Conservation (phyloP, 805 yeast genomes). For the Candida patagonica region DNA sequence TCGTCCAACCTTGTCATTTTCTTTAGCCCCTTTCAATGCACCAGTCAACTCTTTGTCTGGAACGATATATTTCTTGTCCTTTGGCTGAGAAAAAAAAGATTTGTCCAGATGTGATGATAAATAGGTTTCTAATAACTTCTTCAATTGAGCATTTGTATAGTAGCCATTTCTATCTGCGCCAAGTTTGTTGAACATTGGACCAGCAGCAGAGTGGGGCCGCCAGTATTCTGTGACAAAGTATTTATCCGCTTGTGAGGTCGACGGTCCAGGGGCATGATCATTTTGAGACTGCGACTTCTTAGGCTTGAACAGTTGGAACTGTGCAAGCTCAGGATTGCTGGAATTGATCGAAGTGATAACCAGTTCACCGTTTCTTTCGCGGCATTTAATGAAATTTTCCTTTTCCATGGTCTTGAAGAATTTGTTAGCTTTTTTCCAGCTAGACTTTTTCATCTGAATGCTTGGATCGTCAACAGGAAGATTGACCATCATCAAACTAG, state of each 20-base stretch:
- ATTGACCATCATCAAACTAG: conserved; percentile 58
- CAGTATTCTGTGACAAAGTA: conserved; percentile 21
- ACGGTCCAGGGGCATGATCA: background rate
- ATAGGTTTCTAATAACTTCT: conserved; percentile 44
- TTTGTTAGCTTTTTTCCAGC: conserved; percentile 85
- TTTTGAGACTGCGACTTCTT: conserved; percentile 17
- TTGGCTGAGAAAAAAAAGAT: conserved; percentile 45
- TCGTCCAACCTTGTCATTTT: conserved; percentile 21
- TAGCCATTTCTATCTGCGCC: conserved; percentile 19
- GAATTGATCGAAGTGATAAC: conserved; percentile 44
- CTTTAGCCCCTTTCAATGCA: conserved; percentile 29
- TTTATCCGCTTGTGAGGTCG: conserved; percentile 4
- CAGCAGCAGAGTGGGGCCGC: conserved; percentile 22
- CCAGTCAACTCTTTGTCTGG: conserved; percentile 43
- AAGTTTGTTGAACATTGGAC: conserved; percentile 16
- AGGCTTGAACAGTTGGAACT: conserved; percentile 57
- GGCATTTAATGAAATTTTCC: conserved; percentile 51
- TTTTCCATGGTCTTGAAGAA: conserved; percentile 83
- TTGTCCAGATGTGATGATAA: conserved; percentile 32
- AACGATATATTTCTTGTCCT: conserved; percentile 34
- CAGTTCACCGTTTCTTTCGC: conserved; percentile 82
- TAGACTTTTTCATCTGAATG: conserved; percentile 53
- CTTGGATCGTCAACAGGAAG: conserved; percentile 43
- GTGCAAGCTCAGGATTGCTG: conserved; percentile 40
- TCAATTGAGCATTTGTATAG: conserved; percentile 49